These are phyloP conservation scores for Fraxinus cuspidata DNA, from an alignment of 257 asterid species.

Conservation along the genomic window DNA sequence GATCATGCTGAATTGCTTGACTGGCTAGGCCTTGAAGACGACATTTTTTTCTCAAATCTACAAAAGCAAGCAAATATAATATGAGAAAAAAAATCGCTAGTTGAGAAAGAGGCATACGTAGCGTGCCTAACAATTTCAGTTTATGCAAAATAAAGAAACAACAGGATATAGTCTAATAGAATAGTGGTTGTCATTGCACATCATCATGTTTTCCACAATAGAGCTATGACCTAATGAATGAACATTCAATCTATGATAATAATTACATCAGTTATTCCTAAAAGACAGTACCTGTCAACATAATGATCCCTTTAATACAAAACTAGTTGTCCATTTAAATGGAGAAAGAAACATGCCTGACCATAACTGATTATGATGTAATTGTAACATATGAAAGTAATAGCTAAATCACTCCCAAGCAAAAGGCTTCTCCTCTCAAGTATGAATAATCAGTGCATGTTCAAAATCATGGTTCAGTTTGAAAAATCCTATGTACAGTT, in stretches of 20 bases:
- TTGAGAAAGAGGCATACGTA: background rate
- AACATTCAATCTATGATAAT: background rate
- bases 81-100: background rate
- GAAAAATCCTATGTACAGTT: background rate
- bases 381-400: background rate
- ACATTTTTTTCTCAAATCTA: conserved; percentile 47
- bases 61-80: conserved; percentile 8
- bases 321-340: background rate
- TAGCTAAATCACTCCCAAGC: background rate
- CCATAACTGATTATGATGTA: background rate
- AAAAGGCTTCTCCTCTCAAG: background rate
- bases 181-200: background rate
- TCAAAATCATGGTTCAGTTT: background rate
- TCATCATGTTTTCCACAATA: background rate
- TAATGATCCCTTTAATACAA: background rate
- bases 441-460: background rate
- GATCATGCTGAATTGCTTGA: conserved; percentile 67
- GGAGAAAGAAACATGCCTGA: background rate
- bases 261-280: background rate
- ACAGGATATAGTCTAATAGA: background rate
- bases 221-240: background rate
- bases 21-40: conserved; percentile 63
- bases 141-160: background rate
- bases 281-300: background rate
- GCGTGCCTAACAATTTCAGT: background rate